These are phyloP conservation scores for Leonotis leonurus DNA, from an alignment of 257 asterid genomes.

Conservation along the genomic window DNA sequence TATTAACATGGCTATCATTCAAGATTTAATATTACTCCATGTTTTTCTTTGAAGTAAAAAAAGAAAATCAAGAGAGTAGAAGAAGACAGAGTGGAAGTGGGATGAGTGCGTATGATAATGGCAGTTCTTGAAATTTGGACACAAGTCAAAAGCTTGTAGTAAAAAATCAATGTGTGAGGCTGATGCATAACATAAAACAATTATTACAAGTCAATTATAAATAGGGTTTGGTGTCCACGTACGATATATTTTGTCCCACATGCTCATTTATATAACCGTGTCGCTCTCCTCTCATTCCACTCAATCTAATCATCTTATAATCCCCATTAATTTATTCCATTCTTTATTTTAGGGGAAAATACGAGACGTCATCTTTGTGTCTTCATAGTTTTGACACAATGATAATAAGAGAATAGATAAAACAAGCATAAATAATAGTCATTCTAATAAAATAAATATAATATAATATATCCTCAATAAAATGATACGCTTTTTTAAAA, in stretches of 20 bases:
- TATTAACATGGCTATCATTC: too few relatives aligned
- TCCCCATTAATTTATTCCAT: background rate
- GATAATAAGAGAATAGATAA: too few relatives aligned
- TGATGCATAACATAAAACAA: background rate
- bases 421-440: too few relatives aligned
- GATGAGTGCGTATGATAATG: slow-evolving; percentile 30
- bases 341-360: too few relatives aligned
- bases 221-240: background rate
- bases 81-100: background rate
- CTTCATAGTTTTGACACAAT: too few relatives aligned
- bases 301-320: background rate
- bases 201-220: background rate
- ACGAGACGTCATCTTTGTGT: too few relatives aligned
- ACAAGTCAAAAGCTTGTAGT: slow-evolving; percentile 14
- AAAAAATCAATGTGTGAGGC: slow-evolving; percentile 1
- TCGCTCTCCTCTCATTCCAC: background rate
- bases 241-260: background rate
- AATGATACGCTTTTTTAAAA: too few relatives aligned
- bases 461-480: too few relatives aligned
- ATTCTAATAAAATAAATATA: too few relatives aligned
- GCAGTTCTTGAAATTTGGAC: slow-evolving; percentile 31
- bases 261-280: background rate
- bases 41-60: slow-evolving; percentile 3
- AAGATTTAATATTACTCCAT: too few relatives aligned
- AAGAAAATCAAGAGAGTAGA: background rate